Evolutionary conservation across 176 grass and related monocot species (phyloP).

Genomic region (Dactylis glomerata): DNA sequence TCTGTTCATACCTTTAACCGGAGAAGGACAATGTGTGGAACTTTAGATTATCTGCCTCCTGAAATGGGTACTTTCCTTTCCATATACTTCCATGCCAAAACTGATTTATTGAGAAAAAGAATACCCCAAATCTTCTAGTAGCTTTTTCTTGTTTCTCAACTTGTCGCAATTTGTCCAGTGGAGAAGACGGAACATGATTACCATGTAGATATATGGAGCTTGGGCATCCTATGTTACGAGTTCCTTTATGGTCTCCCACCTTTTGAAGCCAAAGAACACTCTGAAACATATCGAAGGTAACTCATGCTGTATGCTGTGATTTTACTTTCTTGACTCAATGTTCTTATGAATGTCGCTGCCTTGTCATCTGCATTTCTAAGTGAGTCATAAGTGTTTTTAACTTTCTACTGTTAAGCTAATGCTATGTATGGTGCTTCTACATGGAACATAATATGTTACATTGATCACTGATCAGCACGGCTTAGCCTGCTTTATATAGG

Average conservation of each 20-base stretch:
- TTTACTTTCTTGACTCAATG: background rate
- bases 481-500: constrained; percentile 1
- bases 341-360: background rate
- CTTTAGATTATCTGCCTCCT: constrained; percentile 90
- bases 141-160: constrained; percentile 5
- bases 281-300: constrained; percentile 91
- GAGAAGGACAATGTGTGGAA: constrained; percentile 91
- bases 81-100: background rate
- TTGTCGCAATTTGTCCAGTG: constrained; percentile 47
- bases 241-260: constrained; percentile 87
- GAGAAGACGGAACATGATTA: constrained; percentile 89
- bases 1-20: constrained; percentile 89
- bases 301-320: constrained; percentile 4
- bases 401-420: background rate
- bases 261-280: constrained; percentile 97
- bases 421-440: background rate
- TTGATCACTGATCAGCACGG: background rate
- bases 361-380: background rate
- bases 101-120: background rate
- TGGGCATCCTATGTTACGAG: constrained; percentile 89
- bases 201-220: constrained; percentile 94
- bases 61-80: constrained; percentile 85
- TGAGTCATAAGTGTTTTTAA: background rate
- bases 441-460: background rate
- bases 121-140: background rate